Evolutionary conservation across 192 early-diverging fungal species (phyloP).

Genomic region (Diversispora epigaea): DNA sequence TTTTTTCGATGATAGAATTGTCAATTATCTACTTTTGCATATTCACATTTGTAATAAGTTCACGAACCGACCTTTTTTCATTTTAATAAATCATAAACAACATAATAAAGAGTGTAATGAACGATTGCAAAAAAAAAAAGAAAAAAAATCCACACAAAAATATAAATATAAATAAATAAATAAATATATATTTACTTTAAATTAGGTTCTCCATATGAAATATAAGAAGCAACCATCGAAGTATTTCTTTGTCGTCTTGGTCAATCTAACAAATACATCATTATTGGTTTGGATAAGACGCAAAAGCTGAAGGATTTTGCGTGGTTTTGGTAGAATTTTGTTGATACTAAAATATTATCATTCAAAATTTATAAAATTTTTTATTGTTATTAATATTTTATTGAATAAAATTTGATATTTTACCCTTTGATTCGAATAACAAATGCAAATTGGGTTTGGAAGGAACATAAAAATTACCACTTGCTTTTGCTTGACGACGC

Average conservation of each 20-base stretch:
- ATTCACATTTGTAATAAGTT: constrained; percentile 99
- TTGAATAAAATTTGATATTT: neutral
- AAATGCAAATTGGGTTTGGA: constrained; percentile 96
- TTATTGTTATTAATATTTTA: neutral
- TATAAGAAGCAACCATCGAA: constrained; percentile 94
- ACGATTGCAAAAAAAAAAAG: too few species aligned
- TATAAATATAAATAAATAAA: neutral
- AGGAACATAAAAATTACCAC: constrained; percentile 92
- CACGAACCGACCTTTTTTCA: constrained; percentile 69
- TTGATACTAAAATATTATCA: constrained; percentile 72
- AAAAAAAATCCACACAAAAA: neutral
- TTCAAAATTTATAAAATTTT: neutral
- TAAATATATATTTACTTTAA: constrained; percentile 65
- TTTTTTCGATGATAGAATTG: constrained; percentile 92
- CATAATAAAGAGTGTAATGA: too few species aligned
- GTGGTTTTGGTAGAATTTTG: constrained; percentile 98
- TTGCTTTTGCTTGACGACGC: constrained; percentile 87
- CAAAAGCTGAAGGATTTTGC: constrained; percentile 98
- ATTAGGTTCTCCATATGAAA: constrained; percentile 94
- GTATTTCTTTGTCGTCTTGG: constrained; percentile 98
- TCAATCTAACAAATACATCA: constrained; percentile 93
- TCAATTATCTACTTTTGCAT: constrained; percentile 97
- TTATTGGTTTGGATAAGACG: constrained; percentile 99
- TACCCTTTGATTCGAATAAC: constrained; percentile 95
- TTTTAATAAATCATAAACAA: neutral